These are phyloP conservation scores for Polychaeton citri DNA, from an alignment of 2,329 filamentous ascomycete genomes.

Conservation along the genomic window DNA sequence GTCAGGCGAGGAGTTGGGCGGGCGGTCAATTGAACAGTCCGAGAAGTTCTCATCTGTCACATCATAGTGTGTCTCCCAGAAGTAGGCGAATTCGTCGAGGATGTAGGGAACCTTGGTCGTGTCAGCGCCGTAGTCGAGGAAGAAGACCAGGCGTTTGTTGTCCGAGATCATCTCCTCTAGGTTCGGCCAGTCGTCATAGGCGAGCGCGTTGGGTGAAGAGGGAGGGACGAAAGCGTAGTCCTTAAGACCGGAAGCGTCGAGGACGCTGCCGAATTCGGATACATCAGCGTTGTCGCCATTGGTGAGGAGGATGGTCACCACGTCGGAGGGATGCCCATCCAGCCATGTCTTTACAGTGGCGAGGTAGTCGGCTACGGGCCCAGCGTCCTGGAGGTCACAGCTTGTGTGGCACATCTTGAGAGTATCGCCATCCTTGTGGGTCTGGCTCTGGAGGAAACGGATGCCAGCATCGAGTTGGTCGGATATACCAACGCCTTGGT, in stretches of 20 bases:
- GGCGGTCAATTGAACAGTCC: constrained; percentile 32
- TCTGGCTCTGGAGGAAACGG: constrained; percentile 47
- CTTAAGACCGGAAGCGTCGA: constrained; percentile 71
- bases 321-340: constrained; percentile 63
- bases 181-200: constrained; percentile 69
- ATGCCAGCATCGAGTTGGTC: constrained; percentile 67
- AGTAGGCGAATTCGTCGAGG: constrained; percentile 72
- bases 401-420: constrained; percentile 74
- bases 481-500: constrained; percentile 55
- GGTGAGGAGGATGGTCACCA: constrained; percentile 73
- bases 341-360: constrained; percentile 60
- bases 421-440: constrained; percentile 41
- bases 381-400: constrained; percentile 70
- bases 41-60: constrained; percentile 26
- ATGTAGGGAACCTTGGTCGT: constrained; percentile 72
- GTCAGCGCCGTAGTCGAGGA: constrained; percentile 76
- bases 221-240: constrained; percentile 68
- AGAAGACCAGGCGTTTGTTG: constrained; percentile 57
- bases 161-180: constrained; percentile 60
- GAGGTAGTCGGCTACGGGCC: constrained; percentile 64
- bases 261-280: constrained; percentile 56
- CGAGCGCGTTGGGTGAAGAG: constrained; percentile 7
- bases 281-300: constrained; percentile 80
- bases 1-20: constrained; percentile 22
- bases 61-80: constrained; percentile 78